Conservation (phyloP, 352 stramenopile genomes). For the Pythium sukuiense region DNA sequence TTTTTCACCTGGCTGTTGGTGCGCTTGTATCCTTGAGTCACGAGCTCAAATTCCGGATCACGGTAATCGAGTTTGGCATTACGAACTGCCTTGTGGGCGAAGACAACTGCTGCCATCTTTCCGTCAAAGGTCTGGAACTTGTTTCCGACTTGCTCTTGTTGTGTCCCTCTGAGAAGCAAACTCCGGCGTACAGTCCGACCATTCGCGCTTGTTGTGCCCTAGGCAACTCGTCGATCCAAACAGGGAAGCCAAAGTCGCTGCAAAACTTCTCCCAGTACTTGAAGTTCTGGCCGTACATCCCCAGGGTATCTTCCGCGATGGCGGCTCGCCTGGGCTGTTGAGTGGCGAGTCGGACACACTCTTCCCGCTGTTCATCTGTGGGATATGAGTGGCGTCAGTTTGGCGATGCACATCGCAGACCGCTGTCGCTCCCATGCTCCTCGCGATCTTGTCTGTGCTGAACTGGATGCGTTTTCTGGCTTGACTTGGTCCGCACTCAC, state of each 20-base stretch:
- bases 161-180: constrained; percentile 19
- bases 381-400: neutral
- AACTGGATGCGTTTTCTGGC: constrained; percentile 1
- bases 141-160: constrained; percentile 25
- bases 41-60: constrained; percentile 32
- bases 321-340: constrained; percentile 4
- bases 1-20: constrained; percentile 24
- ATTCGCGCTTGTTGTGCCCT: constrained; percentile 22
- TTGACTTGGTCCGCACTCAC: constrained; percentile 1
- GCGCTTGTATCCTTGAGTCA: constrained; percentile 28
- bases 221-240: constrained; percentile 29
- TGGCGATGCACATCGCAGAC: neutral
- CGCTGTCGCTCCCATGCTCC: neutral
- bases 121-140: constrained; percentile 28
- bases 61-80: constrained; percentile 29
- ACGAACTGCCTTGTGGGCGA: constrained; percentile 22
- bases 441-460: neutral
- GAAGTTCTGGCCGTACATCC: neutral
- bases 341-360: neutral
- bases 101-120: constrained; percentile 28
- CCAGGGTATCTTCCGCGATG: neutral
- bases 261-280: constrained; percentile 9
- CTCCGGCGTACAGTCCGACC: constrained; percentile 24
- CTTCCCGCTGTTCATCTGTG: neutral
- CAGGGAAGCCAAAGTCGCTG: constrained; percentile 13